Conservation (phyloP, 495 filamentous ascomycete genomes). For the Oidiodendron maius region DNA sequence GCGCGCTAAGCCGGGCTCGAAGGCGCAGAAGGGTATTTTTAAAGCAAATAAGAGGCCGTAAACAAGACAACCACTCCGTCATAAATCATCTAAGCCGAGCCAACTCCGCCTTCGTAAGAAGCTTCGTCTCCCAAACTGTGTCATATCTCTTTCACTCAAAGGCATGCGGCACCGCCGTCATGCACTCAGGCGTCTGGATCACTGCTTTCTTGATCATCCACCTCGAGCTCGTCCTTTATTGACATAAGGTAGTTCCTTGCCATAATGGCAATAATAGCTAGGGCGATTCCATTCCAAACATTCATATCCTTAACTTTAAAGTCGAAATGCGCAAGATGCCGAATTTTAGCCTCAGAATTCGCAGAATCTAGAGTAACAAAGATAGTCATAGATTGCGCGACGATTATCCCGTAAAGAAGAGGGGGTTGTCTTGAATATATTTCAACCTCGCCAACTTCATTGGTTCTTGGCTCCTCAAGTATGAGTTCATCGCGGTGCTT, state of each 20-base stretch:
- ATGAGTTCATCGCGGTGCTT: slow-evolving; percentile 15
- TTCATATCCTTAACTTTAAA: slow-evolving; percentile 27
- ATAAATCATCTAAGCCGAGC: not conserved
- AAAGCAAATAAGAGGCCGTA: slow-evolving; percentile 5
- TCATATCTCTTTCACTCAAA: no score
- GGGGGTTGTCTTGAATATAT: slow-evolving; percentile 17
- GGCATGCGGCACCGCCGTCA: no score
- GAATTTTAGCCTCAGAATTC: slow-evolving; percentile 19
- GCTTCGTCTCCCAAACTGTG: no score
- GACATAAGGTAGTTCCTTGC: slow-evolving; percentile 19
- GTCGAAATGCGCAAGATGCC: slow-evolving; percentile 27
- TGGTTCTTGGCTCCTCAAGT: slow-evolving; percentile 5
- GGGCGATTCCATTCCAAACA: slow-evolving; percentile 32
- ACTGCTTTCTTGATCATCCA: slow-evolving; percentile 5
- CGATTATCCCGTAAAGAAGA: slow-evolving; percentile 31
- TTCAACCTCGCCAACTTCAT: slow-evolving; percentile 11
- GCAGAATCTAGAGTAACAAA: slow-evolving; percentile 27
- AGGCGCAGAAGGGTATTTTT: slow-evolving; percentile 6
- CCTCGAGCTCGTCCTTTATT: slow-evolving; percentile 19
- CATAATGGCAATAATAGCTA: slow-evolving; percentile 22
- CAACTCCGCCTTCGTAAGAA: no score
- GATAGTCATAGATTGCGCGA: slow-evolving; percentile 26
- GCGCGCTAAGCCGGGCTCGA: slow-evolving; percentile 3
- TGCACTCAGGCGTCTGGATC: slow-evolving; percentile 12
- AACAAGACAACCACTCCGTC: not conserved